Conservation (phyloP, 495 filamentous ascomycete species). For the Penicillium lividum region DNA sequence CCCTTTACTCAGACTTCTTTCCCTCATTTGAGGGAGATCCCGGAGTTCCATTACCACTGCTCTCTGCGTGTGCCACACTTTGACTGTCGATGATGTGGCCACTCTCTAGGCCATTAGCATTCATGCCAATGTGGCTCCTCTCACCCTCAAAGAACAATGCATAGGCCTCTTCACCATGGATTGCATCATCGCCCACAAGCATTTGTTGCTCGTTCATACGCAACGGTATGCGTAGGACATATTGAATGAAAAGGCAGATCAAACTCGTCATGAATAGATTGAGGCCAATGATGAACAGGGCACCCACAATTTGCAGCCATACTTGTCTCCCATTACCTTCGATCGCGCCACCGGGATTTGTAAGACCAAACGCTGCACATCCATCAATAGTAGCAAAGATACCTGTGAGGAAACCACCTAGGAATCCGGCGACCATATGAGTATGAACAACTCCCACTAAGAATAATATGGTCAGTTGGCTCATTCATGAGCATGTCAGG, state of each 20-base stretch:
- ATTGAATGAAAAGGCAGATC: conserved; percentile 57
- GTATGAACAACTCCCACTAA: conserved; percentile 54
- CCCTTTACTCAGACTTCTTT: too few relatives aligned
- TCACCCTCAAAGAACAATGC: neutral
- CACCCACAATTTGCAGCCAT: conserved; percentile 55
- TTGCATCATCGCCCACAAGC: neutral
- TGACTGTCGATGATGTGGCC: neutral
- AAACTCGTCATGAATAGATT: conserved; percentile 56
- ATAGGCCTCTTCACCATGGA: neutral
- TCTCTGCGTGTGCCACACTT: too few relatives aligned
- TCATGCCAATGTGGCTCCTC: neutral
- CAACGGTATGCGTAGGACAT: conserved; percentile 47
- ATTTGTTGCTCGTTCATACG: neutral
- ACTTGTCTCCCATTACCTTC: conserved; percentile 55
- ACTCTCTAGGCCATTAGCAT: neutral
- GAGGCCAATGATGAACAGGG: conserved; percentile 56
- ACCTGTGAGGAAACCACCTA: conserved; percentile 55
- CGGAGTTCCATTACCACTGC: too few relatives aligned
- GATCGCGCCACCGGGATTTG: conserved; percentile 54
- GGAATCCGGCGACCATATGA: conserved; percentile 51
- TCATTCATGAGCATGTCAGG: neutral
- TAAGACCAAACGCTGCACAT: conserved; percentile 48
- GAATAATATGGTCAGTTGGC: neutral
- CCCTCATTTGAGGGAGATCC: too few relatives aligned
- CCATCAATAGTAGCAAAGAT: conserved; percentile 55